Evolutionary conservation across 176 grass and related monocot genomes (phyloP), one percentile per base, ranked within the genome.

Genomic region (Bolboschoenus planiculmis): DNA sequence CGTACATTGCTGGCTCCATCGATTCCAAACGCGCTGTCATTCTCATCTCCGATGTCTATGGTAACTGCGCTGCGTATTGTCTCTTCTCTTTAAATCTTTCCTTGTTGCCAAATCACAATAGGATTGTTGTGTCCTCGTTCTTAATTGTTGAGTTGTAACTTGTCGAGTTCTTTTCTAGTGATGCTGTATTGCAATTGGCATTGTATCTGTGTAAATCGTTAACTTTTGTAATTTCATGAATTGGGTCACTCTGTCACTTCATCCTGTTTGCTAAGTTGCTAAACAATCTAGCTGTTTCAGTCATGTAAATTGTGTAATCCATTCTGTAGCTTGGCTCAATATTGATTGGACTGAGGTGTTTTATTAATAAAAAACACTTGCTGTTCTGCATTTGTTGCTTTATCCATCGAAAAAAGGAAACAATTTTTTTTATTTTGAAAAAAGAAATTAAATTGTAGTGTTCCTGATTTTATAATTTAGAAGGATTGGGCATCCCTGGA

Each of bases 31-130:
- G 76, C 31, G 89, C 85, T 60, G 63, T 97, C 77, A n/a, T 97
- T 56, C 94, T 97, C 78, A 20, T 91, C 85, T 86, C 94, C 77
- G 91, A 97, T 61, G n/a, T 93, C 80, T 97, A 10, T 40, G 93
- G 89, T 97, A 84, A 77, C 3, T 13, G 0, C 1, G 2, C 7
- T 1, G 0, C 60, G 18, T n/a, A 35, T 5, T 44, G 16, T 21
- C 10, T 78, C 15, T 53, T 6, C 39, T 55, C 58, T 84, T 4
- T 42, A 21, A 4, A 4, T 18, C 35, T 66, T 4, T 40, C 16
- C 20, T 1, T 70, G n/a, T 40, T 70, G 2, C 10, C 35, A 40
- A 70, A 40, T 14, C 40, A 40, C 6, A 66, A 35, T 3, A 1
- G 0, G 7, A 70, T 40, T 68, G 10, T 35, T 40, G 31, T 66